These are phyloP conservation scores for Arthrobotrys pseudoclavata DNA, from an alignment of 2,329 filamentous ascomycete species.

Conservation along the genomic window DNA sequence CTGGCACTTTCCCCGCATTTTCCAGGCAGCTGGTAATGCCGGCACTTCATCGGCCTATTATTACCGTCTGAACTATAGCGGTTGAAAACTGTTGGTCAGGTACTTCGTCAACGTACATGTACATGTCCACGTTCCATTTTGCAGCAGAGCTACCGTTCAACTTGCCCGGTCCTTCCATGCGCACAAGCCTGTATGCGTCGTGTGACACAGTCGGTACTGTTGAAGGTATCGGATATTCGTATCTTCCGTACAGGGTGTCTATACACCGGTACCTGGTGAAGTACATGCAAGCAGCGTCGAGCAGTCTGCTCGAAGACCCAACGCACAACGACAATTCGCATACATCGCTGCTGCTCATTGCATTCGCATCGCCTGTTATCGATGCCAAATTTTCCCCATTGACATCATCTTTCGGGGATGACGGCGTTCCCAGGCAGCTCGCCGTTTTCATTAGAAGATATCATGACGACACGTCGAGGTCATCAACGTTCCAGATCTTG, in stretches of 20 bases:
- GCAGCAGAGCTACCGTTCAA: conserved; percentile 36
- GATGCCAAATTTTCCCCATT: conserved; percentile 23
- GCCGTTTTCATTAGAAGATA: conserved; percentile 10
- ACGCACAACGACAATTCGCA: conserved; percentile 20
- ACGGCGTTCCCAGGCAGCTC: background rate
- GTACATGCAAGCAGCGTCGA: conserved; percentile 26
- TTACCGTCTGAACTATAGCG: conserved; percentile 56
- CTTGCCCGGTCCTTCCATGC: conserved; percentile 37
- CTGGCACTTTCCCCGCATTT: conserved; percentile 58
- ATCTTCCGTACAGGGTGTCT: conserved; percentile 31
- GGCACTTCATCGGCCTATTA: conserved; percentile 57
- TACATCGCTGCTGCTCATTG: conserved; percentile 19
- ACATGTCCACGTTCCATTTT: conserved; percentile 39
- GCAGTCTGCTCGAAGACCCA: conserved; percentile 15
- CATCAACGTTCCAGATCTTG: conserved; percentile 24
- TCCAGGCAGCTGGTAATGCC: conserved; percentile 58
- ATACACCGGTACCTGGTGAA: conserved; percentile 29
- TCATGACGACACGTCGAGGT: conserved; percentile 53
- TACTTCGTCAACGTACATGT: conserved; percentile 31
- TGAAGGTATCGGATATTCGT: conserved; percentile 24
- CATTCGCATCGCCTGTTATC: conserved; percentile 28
- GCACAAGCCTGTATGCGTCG: conserved; percentile 39
- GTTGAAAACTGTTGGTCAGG: conserved; percentile 25
- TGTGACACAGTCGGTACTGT: conserved; percentile 42
- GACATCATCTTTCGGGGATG: conserved; percentile 34